These are phyloP conservation scores for Myrica gale DNA, from an alignment of 306 rosid genomes.

Conservation along the genomic window DNA sequence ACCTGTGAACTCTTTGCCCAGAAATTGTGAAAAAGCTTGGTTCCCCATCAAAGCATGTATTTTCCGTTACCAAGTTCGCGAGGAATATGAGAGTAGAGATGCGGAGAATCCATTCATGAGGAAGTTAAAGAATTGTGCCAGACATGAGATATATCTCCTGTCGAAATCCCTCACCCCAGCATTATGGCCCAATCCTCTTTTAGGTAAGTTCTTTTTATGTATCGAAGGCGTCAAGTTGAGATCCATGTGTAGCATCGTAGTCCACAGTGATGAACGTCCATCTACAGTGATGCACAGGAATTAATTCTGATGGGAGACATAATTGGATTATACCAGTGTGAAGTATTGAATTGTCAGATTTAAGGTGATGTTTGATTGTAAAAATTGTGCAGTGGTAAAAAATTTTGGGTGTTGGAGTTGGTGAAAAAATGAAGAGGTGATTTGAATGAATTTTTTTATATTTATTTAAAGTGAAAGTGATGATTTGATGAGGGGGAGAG, in stretches of 20 bases:
- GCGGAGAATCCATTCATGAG: background rate
- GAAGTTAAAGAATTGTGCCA: background rate
- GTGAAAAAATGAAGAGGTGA: no score
- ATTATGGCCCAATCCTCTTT: background rate
- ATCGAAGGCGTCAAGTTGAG: background rate
- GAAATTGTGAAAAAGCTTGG: slow-evolving; percentile 41
- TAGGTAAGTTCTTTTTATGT: background rate
- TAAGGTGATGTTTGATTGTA: no score
- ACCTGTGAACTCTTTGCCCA: slow-evolving; percentile 79
- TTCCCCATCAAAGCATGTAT: background rate
- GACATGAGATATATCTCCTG: background rate
- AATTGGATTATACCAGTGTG: no score
- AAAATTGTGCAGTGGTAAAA: no score
- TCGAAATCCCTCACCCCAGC: background rate
- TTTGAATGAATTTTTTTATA: no score
- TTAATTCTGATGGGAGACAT: no score
- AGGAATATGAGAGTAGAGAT: background rate
- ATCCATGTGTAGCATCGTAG: background rate
- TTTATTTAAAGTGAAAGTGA: no score
- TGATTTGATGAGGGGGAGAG: no score
- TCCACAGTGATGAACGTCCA: background rate
- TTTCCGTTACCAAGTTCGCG: background rate
- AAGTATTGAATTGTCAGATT: no score
- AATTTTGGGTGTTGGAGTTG: no score
- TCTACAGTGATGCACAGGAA: background rate